Percentiles rank a stretch among this genome's conserved stretches.
Conservation (phyloP, 1,139 yeast species). For the Taphrina confusa region DNA sequence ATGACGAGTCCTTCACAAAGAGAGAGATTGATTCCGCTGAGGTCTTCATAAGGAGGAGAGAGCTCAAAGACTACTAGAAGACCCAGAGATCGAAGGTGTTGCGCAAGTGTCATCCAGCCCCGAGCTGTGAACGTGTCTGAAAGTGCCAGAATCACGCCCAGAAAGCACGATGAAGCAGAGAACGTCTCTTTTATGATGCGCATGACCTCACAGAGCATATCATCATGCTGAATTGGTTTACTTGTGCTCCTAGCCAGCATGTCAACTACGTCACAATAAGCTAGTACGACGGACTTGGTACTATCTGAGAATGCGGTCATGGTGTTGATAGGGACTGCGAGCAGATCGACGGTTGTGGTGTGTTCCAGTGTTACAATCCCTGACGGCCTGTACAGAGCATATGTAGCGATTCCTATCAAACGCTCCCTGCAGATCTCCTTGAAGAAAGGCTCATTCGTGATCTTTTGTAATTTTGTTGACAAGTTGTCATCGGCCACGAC, state of each 20-base stretch:
- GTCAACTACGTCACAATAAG: constrained; percentile 2
- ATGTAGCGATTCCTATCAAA: background rate
- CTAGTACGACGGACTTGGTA: background rate
- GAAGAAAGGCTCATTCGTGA: background rate
- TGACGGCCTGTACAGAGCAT: background rate
- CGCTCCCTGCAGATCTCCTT: background rate
- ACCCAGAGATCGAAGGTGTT: constrained; percentile 1
- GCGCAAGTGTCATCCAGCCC: constrained; percentile 5
- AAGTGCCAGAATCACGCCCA: background rate
- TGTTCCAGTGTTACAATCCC: background rate
- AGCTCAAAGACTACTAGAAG: constrained; percentile 11
- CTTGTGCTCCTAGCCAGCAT: background rate
- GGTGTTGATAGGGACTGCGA: background rate
- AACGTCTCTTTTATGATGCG: background rate
- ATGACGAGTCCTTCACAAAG: constrained; percentile 8
- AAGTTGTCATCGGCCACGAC: background rate
- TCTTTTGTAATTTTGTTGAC: background rate
- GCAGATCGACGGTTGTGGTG: background rate
- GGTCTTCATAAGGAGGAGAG: constrained; percentile 1
- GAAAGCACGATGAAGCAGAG: background rate
- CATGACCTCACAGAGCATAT: background rate
- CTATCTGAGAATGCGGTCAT: background rate
- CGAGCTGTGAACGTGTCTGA: constrained; percentile 9
- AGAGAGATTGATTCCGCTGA: constrained; percentile 12
- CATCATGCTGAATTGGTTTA: background rate